Evolutionary conservation across 371 early-diverging fungal species (phyloP).

Genomic region (Chytridium lagenaria): DNA sequence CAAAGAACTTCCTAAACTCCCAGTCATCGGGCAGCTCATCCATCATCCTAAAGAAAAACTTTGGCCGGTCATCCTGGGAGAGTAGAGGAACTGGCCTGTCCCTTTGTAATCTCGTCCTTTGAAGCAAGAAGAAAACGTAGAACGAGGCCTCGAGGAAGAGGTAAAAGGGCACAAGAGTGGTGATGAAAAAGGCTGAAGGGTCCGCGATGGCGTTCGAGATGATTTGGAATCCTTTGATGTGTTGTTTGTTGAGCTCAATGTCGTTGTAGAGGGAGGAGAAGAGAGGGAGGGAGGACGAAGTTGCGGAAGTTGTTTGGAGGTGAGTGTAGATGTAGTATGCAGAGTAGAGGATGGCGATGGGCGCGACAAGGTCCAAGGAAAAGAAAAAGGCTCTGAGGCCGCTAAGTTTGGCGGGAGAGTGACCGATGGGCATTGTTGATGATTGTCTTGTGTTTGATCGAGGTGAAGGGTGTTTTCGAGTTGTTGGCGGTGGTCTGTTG

Average conservation of each 20-base stretch:
- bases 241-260: constrained; percentile 3
- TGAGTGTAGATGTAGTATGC: constrained; percentile 16
- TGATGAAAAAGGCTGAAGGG: neutral
- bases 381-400: constrained; percentile 27
- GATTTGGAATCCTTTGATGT: neutral
- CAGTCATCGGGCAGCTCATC: constrained; percentile 15
- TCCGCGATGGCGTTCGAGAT: neutral
- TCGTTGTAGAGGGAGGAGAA: no score
- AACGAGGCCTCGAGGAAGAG: constrained; percentile 29
- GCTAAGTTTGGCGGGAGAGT: constrained; percentile 27
- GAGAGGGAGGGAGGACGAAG: no score
- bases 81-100: constrained; percentile 10
- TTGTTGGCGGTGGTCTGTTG: no score
- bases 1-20: constrained; percentile 30
- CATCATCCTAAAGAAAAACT: constrained; percentile 29
- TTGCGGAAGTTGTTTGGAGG: no score
- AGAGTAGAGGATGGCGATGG: constrained; percentile 25
- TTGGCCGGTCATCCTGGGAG: constrained; percentile 21
- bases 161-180: constrained; percentile 27
- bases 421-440: constrained; percentile 42
- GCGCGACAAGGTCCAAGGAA: constrained; percentile 35
- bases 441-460: no score
- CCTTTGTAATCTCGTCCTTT: constrained; percentile 23
- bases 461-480: no score
- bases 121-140: constrained; percentile 29